Percentiles rank a stretch among this genome's conserved stretches.
phyloP scores from a whole-genome alignment of 768 basidiomycete genomes.

The Leccinum uliginosum region DNA sequence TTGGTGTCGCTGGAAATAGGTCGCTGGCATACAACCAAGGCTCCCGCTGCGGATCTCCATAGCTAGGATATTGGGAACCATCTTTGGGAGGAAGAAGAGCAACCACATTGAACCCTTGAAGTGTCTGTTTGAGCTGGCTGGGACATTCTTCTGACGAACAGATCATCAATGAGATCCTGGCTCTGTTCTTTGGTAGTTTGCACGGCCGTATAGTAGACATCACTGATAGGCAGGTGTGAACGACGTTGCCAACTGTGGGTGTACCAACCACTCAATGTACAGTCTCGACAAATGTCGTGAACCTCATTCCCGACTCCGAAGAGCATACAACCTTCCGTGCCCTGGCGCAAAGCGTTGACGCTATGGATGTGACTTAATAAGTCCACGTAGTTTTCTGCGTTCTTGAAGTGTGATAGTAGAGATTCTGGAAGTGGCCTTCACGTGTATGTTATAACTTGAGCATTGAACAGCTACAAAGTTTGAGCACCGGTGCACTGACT shows the following conservation, averaged over 20 bases:
- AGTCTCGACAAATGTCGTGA: constrained; percentile 67
- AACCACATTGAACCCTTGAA: constrained; percentile 49
- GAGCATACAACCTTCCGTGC: constrained; percentile 36
- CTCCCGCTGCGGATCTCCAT: constrained; percentile 25
- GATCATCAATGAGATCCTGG: constrained; percentile 64
- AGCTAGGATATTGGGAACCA: constrained; percentile 40
- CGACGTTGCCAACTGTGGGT: too few relatives aligned
- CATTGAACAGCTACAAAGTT: too few relatives aligned
- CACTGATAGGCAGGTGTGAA: constrained; percentile 46
- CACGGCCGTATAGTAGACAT: constrained; percentile 66
- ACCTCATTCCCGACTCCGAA: constrained; percentile 55
- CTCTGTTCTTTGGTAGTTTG: constrained; percentile 52
- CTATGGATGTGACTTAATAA: constrained; percentile 28
- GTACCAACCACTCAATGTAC: neutral
- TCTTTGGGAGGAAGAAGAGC: constrained; percentile 45
- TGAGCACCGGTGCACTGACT: too few relatives aligned
- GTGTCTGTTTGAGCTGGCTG: constrained; percentile 49
- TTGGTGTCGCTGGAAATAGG: constrained; percentile 35
- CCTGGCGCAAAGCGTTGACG: constrained; percentile 27
- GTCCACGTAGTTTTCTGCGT: too few relatives aligned
- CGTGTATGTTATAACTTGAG: too few relatives aligned
- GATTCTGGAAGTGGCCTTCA: too few relatives aligned
- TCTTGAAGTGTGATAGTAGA: too few relatives aligned
- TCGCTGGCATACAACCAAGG: neutral
- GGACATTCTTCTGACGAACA: constrained; percentile 52